Conservation (phyloP, 768 basidiomycete genomes). For the Gloeopeniophorella convolvens region DNA sequence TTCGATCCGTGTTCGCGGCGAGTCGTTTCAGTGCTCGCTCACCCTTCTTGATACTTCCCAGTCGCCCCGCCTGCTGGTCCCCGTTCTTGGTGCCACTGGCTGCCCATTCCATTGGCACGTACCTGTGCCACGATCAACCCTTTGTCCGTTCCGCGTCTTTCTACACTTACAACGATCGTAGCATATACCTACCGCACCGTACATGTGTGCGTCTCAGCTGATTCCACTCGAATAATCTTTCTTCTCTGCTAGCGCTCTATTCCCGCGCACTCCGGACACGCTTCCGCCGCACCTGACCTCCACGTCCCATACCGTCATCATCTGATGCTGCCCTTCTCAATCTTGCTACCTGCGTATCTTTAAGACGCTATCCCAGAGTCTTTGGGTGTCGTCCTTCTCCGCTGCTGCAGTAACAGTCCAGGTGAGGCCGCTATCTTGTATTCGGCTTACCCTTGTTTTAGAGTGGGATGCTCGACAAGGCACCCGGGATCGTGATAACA, state of each 20-base stretch:
- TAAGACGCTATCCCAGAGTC: no score
- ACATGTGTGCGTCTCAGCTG: conserved; percentile 9
- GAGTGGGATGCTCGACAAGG: no score
- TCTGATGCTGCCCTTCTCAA: conserved; percentile 11
- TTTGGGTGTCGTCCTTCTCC: no score
- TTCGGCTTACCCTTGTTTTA: no score
- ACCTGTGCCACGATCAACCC: neutral
- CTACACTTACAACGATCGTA: neutral
- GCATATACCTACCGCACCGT: conserved; percentile 4
- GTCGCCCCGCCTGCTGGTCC: no score
- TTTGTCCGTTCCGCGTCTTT: neutral
- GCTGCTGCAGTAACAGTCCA: no score
- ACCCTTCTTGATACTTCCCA: neutral
- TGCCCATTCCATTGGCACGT: no score
- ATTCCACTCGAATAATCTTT: conserved; percentile 10
- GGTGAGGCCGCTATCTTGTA: no score
- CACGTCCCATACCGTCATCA: conserved; percentile 14
- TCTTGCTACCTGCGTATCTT: neutral
- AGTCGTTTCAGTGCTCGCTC: neutral
- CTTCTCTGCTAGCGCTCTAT: conserved; percentile 17
- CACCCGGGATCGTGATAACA: no score
- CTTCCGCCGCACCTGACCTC: conserved; percentile 18
- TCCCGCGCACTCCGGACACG: conserved; percentile 12
- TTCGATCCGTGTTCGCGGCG: no score
- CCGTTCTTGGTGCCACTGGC: no score